A percentile compares a stretch with the other conserved stretches of the same genome.
These are phyloP conservation scores for Vachellia collinsii DNA, from an alignment of 306 rosid species.

Conservation along the genomic window DNA sequence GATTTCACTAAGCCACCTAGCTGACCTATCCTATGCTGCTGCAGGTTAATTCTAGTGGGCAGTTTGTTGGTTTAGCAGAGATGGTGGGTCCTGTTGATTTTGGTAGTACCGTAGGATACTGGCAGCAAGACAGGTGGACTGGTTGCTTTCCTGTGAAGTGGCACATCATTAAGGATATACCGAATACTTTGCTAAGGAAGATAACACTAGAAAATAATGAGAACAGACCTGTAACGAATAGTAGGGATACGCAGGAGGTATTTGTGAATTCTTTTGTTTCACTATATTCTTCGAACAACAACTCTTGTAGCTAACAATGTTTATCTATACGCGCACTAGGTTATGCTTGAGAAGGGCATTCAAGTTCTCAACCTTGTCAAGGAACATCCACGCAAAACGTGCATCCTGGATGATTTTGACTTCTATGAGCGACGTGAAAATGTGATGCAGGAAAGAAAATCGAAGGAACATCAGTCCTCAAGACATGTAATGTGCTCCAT, in stretches of 20 bases:
- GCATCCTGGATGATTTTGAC: conserved; percentile 59
- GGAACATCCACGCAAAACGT: conserved; percentile 46
- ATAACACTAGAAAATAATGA: conserved; percentile 63
- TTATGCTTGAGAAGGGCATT: conserved; percentile 49
- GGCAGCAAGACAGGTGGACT: conserved; percentile 70
- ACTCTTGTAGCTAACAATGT: background rate
- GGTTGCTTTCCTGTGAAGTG: conserved; percentile 65
- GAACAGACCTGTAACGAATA: conserved; percentile 59
- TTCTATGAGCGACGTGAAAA: conserved; percentile 55
- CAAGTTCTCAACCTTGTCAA: conserved; percentile 51
- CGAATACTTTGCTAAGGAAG: conserved; percentile 51
- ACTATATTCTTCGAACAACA: background rate
- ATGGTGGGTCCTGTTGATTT: conserved; percentile 59
- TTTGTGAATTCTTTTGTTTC: conserved; percentile 25
- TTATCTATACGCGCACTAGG: conserved; percentile 40
- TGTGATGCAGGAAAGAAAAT: conserved; percentile 41
- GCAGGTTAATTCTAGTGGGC: conserved; percentile 63
- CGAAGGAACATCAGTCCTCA: conserved; percentile 43
- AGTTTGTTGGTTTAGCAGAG: conserved; percentile 64
- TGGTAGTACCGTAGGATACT: conserved; percentile 42
- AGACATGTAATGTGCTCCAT: conserved; percentile 39
- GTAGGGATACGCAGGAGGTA: conserved; percentile 70
- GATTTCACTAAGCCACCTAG: conserved; percentile 1
- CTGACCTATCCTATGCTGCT: background rate
- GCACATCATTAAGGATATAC: conserved; percentile 60